Conservation (phyloP, 169 alveolate genomes). For the Plasmodium berghei region DNA sequence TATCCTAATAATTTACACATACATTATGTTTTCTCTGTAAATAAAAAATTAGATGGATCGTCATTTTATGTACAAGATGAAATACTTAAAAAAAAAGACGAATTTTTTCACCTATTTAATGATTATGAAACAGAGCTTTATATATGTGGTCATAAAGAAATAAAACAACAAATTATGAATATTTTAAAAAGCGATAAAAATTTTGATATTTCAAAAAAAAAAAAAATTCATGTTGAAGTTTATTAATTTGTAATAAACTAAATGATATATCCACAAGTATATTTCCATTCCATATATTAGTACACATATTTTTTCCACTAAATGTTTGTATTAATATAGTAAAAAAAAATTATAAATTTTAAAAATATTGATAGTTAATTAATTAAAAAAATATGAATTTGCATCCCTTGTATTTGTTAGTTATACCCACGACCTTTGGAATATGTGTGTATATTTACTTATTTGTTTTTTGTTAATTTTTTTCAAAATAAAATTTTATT, state of each 20-base stretch:
- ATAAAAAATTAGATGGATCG: slow-evolving; percentile 26
- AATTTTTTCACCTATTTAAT: slow-evolving; percentile 41
- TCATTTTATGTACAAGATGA: slow-evolving; percentile 69
- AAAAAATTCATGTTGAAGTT: slow-evolving; percentile 63
- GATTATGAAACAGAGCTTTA: slow-evolving; percentile 37
- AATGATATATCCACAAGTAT: not conserved
- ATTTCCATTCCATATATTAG: not conserved
- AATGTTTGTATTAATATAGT: too few relatives aligned
- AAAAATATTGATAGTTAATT: not conserved
- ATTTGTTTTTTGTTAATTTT: not conserved
- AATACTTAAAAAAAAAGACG: slow-evolving; percentile 35
- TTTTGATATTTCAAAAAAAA: slow-evolving; percentile 8
- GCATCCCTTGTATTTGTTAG: not conserved
- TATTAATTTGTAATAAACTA: not conserved
- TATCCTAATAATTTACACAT: slow-evolving; percentile 73
- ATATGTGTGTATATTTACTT: not conserved
- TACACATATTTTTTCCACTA: not conserved
- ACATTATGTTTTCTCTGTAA: slow-evolving; percentile 75
- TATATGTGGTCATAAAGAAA: slow-evolving; percentile 68
- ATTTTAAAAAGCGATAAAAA: slow-evolving; percentile 18
- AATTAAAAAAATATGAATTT: not conserved
- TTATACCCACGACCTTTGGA: not conserved
- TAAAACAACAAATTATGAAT: slow-evolving; percentile 35
- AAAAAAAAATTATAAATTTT: not conserved
- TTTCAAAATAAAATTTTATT: not conserved